Base-by-base conservation (phyloP, 1,284 basidiomycete genomes). In the Cryptococcus depauperatus region DNA sequence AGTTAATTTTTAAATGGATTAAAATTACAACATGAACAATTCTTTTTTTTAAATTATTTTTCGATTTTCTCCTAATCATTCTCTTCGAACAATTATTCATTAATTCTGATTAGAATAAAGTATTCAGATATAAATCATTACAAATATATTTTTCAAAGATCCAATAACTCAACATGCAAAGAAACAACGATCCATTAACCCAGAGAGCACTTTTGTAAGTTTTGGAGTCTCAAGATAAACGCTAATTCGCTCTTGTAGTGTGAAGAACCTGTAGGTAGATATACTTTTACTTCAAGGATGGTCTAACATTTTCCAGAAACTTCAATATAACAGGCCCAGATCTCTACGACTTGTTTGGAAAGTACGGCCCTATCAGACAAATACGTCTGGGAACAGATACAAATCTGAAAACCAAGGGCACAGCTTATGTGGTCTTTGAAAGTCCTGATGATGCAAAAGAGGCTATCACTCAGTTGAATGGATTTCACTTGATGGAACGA, bases 401-500 rank as follows among this genome's bases (percentile, higher is more conserved):
- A 47, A 56, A 58, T n/a, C 52, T 69, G 38, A 96, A 96, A 74
- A 87, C 90, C 23, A 88, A 86, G 62, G 93, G 93, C 18, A 97
- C 93, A 10, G 95, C 93, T 0, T 98, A 93, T 64, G 85, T 98
- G 11, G 88, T 69, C 21, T 72, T 58, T 47, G 70, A 72, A 46
- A 57, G 51, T 35, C 64, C 69, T 13, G 69, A 72, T 38, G 68
- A 91, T 83, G 89, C 88, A 14, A 96, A 96, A 73, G 91, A 92
- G 62, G 93, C 93, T 1, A 80, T 95, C 46, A 91, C 93, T 64
- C 87, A 95, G 69, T 71, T 98, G 64, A 98, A 98, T 61, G 95
- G 93, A 32, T 98, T 98, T 75, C 93, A 98, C 74, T 73, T 98
- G 52, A 90, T 95, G 74, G 93, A 96, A 70, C 82, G 95, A 27